A percentile compares a stretch with the other conserved stretches of the same genome.
Conservation (phyloP, 108 stramenopile species). For the Aurantiochytrium sp. region DNA sequence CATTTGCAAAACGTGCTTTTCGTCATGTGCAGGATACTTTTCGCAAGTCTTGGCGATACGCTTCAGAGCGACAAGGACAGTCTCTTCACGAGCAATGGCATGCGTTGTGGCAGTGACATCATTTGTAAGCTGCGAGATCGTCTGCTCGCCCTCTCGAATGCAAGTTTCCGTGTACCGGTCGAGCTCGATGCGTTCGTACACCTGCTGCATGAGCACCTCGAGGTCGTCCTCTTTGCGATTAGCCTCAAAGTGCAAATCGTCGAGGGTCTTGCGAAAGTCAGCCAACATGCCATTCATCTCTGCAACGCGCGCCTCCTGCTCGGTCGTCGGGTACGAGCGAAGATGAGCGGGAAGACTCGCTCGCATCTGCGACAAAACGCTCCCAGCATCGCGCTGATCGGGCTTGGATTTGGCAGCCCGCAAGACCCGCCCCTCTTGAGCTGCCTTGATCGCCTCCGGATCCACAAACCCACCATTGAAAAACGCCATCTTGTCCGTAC, state of each 20-base stretch:
- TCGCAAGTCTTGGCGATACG: neutral
- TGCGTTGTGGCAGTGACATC: neutral
- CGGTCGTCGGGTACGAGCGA: neutral
- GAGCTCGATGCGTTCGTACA: neutral
- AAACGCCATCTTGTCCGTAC: neutral
- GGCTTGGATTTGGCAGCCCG: neutral
- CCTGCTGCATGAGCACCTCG: constrained; percentile 13
- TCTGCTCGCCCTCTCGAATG: neutral
- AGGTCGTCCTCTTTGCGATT: neutral
- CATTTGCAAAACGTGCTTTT: neutral
- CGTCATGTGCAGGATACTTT: neutral
- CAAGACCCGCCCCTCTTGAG: neutral
- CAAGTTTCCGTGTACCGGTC: neutral
- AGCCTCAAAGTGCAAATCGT: neutral
- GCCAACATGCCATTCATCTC: constrained; percentile 8
- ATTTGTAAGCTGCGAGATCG: neutral
- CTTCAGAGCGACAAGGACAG: neutral
- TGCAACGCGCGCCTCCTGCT: neutral
- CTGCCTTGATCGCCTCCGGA: neutral
- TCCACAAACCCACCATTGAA: neutral
- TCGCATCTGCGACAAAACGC: neutral
- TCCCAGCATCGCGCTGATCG: neutral
- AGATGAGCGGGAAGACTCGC: neutral
- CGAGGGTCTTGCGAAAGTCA: neutral
- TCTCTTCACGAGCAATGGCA: neutral